Conservation (phyloP, 1,284 basidiomycete genomes). For the Gomphus bonarii region DNA sequence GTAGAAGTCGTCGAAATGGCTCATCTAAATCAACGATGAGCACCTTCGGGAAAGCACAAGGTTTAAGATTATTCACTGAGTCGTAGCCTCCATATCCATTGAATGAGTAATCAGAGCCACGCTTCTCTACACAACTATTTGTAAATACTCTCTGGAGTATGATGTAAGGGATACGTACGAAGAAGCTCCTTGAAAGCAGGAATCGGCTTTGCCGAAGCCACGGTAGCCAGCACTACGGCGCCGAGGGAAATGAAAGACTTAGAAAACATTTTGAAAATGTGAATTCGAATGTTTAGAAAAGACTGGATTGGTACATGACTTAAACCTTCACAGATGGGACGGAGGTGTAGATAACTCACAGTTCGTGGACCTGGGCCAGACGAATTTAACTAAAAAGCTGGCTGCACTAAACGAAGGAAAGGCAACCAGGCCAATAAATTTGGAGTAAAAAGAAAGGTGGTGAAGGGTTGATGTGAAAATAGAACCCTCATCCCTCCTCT, state of each 20-base stretch:
- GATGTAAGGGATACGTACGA: background rate
- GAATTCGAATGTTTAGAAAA: constrained; percentile 4
- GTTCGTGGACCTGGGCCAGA: constrained; percentile 4
- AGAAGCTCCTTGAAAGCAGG: background rate
- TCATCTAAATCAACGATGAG: constrained; percentile 5
- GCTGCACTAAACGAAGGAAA: constrained; percentile 6
- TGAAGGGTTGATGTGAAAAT: constrained; percentile 1
- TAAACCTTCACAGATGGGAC: background rate
- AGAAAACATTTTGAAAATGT: constrained; percentile 13
- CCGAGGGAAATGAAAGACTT: constrained; percentile 13
- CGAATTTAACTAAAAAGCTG: constrained; percentile 1
- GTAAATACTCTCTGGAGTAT: background rate
- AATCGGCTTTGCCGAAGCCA: constrained; percentile 14
- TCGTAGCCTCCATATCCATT: constrained; percentile 13
- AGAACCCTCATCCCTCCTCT: background rate
- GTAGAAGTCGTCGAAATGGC: constrained; percentile 18
- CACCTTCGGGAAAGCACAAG: background rate
- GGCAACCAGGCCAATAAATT: constrained; percentile 10
- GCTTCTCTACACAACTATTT: background rate
- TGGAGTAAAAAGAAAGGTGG: constrained; percentile 2
- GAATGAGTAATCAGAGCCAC: constrained; percentile 10
- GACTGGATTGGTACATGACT: background rate
- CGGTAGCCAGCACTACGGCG: constrained; percentile 9
- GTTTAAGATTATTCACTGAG: background rate
- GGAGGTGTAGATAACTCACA: background rate